These are phyloP conservation scores for Russula vinacea DNA, from an alignment of 768 basidiomycete genomes.

Conservation along the genomic window DNA sequence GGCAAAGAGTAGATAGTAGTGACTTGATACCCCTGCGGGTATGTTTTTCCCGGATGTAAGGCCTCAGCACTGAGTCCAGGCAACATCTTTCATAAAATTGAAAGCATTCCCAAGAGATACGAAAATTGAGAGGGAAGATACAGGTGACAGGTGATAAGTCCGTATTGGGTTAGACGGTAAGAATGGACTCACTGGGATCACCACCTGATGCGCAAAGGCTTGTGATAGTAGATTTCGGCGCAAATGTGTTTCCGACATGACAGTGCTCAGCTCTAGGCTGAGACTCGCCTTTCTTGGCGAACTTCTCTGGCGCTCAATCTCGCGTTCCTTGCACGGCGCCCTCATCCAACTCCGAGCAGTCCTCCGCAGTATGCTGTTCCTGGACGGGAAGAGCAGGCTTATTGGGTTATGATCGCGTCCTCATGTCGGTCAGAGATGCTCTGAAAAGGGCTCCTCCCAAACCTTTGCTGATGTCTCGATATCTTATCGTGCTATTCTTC, in stretches of 20 bases:
- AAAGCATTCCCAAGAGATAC: background rate
- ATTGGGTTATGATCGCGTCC: background rate
- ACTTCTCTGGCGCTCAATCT: conserved; percentile 94
- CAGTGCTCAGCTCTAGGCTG: background rate
- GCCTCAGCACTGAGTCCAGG: background rate
- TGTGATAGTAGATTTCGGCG: background rate
- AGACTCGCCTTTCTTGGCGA: conserved; percentile 81
- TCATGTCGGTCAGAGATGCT: background rate
- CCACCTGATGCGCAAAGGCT: background rate
- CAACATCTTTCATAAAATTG: background rate
- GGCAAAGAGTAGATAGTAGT: background rate
- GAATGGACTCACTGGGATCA: background rate
- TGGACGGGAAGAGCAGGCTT: too few species aligned
- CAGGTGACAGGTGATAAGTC: background rate
- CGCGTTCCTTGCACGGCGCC: conserved; percentile 82
- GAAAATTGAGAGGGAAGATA: background rate
- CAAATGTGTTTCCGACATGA: background rate
- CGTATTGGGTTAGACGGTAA: background rate
- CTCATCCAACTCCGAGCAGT: conserved; percentile 80
- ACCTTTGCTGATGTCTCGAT: background rate
- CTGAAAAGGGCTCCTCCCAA: background rate
- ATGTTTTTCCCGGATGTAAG: background rate
- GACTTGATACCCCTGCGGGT: background rate
- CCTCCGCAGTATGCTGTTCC: background rate
- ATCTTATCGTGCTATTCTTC: background rate